Percentiles rank a stretch among this genome's conserved stretches.
Conservation (phyloP, 768 basidiomycete genomes). For the Suillus fuscotomentosus region DNA sequence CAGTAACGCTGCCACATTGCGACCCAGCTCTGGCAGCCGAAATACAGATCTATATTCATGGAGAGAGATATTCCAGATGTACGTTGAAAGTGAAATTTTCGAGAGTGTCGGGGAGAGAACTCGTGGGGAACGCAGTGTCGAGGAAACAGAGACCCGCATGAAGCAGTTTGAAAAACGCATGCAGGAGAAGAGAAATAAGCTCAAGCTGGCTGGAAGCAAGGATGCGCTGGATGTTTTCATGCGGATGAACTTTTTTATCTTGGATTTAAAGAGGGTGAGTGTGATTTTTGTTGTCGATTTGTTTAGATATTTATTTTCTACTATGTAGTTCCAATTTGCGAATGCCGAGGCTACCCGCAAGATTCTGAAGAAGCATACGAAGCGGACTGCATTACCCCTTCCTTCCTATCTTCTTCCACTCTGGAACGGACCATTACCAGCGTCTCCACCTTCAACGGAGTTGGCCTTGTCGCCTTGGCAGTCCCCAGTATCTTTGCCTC, state of each 20-base stretch:
- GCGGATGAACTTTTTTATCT: slow-evolving; percentile 71
- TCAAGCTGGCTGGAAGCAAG: slow-evolving; percentile 56
- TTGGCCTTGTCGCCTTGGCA: slow-evolving; percentile 21
- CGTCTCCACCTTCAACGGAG: slow-evolving; percentile 26
- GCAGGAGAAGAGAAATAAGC: slow-evolving; percentile 45
- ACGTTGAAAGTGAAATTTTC: slow-evolving; percentile 84
- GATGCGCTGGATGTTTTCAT: slow-evolving; percentile 69
- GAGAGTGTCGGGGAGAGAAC: slow-evolving; percentile 65
- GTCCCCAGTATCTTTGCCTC: slow-evolving; percentile 46
- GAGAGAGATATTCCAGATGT: slow-evolving; percentile 88
- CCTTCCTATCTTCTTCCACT: slow-evolving; percentile 32
- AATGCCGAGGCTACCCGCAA: slow-evolving; percentile 90
- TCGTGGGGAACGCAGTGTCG: slow-evolving; percentile 64
- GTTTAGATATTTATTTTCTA: background rate
- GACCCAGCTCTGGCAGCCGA: slow-evolving; percentile 35
- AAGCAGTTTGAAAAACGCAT: slow-evolving; percentile 61
- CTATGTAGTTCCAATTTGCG: slow-evolving; percentile 67
- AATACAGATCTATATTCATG: slow-evolving; percentile 76
- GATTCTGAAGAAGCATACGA: slow-evolving; percentile 92
- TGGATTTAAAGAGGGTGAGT: slow-evolving; percentile 77
- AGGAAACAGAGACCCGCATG: slow-evolving; percentile 69
- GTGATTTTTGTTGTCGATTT: background rate
- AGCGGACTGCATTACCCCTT: slow-evolving; percentile 80
- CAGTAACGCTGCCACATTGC: slow-evolving; percentile 28
- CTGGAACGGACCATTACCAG: slow-evolving; percentile 13